Evolutionary conservation across 331 rosid species (phyloP).

Genomic region (Spiraea crenata): DNA sequence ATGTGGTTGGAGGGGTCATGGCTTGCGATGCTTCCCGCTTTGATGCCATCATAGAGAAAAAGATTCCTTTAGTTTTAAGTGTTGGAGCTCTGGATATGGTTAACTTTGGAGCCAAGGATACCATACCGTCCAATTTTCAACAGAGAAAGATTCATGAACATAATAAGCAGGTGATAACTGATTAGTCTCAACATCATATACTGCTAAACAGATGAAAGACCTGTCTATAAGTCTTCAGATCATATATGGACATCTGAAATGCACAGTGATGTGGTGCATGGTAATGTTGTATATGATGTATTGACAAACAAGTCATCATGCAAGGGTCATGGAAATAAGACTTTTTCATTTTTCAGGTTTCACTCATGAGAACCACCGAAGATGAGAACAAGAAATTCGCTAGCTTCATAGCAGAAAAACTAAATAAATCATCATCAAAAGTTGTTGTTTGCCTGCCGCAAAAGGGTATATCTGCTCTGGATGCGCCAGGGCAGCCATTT

Average conservation of each 20-base stretch:
- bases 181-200: slow-evolving; percentile 13
- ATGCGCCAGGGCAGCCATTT: slow-evolving; percentile 75
- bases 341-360: slow-evolving; percentile 50
- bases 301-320: neutral
- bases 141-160: slow-evolving; percentile 73
- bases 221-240: neutral
- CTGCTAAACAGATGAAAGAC: neutral
- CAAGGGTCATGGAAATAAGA: slow-evolving; percentile 2
- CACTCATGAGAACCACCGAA: slow-evolving; percentile 75
- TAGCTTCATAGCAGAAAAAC: slow-evolving; percentile 66
- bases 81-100: slow-evolving; percentile 95
- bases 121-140: slow-evolving; percentile 60
- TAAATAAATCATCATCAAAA: slow-evolving; percentile 62
- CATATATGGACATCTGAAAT: neutral
- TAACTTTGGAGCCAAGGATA: slow-evolving; percentile 79
- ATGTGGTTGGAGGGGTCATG: slow-evolving; percentile 84
- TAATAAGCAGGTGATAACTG: slow-evolving; percentile 78
- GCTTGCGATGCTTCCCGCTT: slow-evolving; percentile 81
- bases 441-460: slow-evolving; percentile 77
- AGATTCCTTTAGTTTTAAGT: slow-evolving; percentile 68
- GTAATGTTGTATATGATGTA: neutral
- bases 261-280: neutral
- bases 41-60: slow-evolving; percentile 68
- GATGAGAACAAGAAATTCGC: slow-evolving; percentile 79
- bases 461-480: slow-evolving; percentile 89